phyloP scores from a whole-genome alignment of 179 eudicot genomes.

The Drosera spatulata region DNA sequence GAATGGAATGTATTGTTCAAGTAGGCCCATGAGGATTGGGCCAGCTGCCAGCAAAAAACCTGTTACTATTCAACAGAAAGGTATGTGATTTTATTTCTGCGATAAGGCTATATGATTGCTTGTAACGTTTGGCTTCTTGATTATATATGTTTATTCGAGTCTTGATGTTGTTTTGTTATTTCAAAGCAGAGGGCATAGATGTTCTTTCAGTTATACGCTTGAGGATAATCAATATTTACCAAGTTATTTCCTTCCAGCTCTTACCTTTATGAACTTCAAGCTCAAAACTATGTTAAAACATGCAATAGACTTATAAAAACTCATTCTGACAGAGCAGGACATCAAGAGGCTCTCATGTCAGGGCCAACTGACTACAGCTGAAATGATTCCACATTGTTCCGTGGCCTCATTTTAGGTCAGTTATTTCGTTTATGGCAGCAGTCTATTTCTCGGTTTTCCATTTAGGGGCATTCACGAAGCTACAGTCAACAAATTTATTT shows the following conservation, averaged over 20 bases:
- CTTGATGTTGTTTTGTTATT: constrained; percentile 24
- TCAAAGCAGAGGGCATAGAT: constrained; percentile 13
- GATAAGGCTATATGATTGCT: constrained; percentile 3
- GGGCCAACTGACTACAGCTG: constrained; percentile 98
- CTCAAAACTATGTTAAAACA: constrained; percentile 30
- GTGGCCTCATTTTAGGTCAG: constrained; percentile 96
- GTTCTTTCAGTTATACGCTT: constrained; percentile 16
- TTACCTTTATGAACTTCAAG: constrained; percentile 56
- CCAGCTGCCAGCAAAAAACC: constrained; percentile 44
- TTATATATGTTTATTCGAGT: constrained; percentile 20
- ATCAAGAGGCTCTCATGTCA: constrained; percentile 87
- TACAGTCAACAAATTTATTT: constrained; percentile 44
- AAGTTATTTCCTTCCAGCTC: constrained; percentile 61
- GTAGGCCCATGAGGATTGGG: constrained; percentile 73
- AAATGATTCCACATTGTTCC: constrained; percentile 88
- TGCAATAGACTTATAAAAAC: constrained; percentile 53
- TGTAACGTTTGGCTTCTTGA: constrained; percentile 1
- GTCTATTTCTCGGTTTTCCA: constrained; percentile 28
- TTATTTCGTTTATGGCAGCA: constrained; percentile 55
- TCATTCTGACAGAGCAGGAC: constrained; percentile 92
- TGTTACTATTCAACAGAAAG: constrained; percentile 33
- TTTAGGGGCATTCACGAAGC: constrained; percentile 37
- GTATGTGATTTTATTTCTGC: constrained; percentile 12
- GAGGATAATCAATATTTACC: constrained; percentile 27
- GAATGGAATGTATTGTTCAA: constrained; percentile 70